Percentiles rank a stretch among this genome's conserved stretches.
These are phyloP conservation scores for Gossypium lobatum DNA, from an alignment of 441 rosid species.

Conservation along the genomic window DNA sequence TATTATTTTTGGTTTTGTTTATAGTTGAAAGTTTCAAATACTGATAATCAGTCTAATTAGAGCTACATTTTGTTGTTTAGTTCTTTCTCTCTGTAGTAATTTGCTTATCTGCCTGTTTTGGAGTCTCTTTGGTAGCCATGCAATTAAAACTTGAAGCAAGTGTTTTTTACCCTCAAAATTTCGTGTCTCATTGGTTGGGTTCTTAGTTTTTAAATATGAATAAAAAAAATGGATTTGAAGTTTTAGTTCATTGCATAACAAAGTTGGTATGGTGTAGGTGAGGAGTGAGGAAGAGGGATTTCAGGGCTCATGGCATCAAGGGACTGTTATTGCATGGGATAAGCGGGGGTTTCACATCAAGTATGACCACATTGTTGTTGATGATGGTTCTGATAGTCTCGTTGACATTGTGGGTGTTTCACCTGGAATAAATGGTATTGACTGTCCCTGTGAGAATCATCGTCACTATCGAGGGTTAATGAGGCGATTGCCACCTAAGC, in stretches of 20 bases:
- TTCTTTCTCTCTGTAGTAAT: constrained; percentile 4
- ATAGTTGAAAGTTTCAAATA: background rate
- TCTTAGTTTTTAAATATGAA: background rate
- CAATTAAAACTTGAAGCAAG: background rate
- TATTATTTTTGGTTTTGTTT: constrained; percentile 4
- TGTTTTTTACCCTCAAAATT: background rate
- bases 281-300: constrained; percentile 66
- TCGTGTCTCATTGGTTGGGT: background rate
- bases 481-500: constrained; percentile 45
- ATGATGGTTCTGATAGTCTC: constrained; percentile 29
- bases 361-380: constrained; percentile 48
- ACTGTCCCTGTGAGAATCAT: constrained; percentile 1
- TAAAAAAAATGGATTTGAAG: constrained; percentile 2
- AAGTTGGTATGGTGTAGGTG: constrained; percentile 34
- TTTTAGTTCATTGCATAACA: background rate
- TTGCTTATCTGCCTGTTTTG: background rate
- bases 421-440: constrained; percentile 24
- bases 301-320: constrained; percentile 68
- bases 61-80: constrained; percentile 14
- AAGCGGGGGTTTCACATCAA: constrained; percentile 20
- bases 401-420: constrained; percentile 40
- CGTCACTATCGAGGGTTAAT: constrained; percentile 34
- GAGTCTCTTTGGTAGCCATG: constrained; percentile 11
- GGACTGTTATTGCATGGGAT: constrained; percentile 28
- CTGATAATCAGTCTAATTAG: background rate